A percentile compares a stretch with the other conserved stretches of the same genome.
phyloP scores from a whole-genome alignment of 2,329 filamentous ascomycete genomes.

The Botrytis porri region DNA sequence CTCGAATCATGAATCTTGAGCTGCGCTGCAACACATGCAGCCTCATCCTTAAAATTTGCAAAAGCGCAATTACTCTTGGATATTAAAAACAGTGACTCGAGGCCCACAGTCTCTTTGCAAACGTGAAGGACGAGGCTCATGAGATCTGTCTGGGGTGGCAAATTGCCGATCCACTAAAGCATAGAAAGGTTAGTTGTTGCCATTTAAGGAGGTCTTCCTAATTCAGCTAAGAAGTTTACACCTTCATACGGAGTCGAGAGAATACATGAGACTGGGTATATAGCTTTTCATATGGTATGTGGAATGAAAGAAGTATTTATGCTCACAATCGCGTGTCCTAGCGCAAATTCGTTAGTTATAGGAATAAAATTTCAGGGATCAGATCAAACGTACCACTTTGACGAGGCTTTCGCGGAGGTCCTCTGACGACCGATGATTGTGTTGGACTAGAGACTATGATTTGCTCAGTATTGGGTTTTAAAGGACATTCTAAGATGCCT shows the following conservation, averaged over 20 bases:
- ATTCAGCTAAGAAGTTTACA: neutral
- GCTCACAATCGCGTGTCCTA: constrained; percentile 70
- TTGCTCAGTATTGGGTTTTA: constrained; percentile 17
- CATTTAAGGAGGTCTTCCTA: too few species aligned
- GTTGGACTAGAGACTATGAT: constrained; percentile 36
- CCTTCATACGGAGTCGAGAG: neutral
- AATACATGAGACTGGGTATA: neutral
- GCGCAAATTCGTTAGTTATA: neutral
- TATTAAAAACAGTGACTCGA: constrained; percentile 90
- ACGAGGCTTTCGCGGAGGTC: constrained; percentile 55
- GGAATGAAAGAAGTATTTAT: neutral
- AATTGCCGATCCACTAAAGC: constrained; percentile 80
- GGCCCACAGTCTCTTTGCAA: constrained; percentile 68
- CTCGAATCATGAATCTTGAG: constrained; percentile 84
- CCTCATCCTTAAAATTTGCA: constrained; percentile 86
- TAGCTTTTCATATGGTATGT: neutral
- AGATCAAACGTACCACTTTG: constrained; percentile 54
- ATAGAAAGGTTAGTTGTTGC: neutral
- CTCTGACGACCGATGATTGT: constrained; percentile 48
- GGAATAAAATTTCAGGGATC: neutral
- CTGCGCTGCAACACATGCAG: constrained; percentile 72
- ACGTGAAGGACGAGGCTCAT: constrained; percentile 89
- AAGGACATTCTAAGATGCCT: neutral
- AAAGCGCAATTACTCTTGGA: constrained; percentile 98
- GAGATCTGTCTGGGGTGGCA: constrained; percentile 78